Evolutionary conservation across 208 protist genomes (phyloP).

Genomic region (Acanthamoeba sp.): DNA sequence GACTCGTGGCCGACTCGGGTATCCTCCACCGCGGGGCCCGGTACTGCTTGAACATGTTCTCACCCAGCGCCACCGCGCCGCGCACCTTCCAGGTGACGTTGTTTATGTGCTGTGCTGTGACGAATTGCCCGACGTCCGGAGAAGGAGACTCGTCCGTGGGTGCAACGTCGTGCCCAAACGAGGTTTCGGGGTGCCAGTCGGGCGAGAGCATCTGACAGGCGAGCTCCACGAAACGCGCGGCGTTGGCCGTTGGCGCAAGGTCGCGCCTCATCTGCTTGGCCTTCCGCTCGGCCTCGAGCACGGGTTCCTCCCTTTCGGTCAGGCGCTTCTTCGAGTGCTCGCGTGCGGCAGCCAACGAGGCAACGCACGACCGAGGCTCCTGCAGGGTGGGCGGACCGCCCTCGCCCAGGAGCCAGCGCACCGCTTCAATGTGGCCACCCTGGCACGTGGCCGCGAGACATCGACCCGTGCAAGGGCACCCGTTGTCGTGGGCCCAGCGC

Average conservation of each 20-base stretch:
- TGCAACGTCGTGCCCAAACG: not conserved
- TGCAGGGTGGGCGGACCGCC: too few species aligned
- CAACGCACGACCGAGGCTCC: too few species aligned
- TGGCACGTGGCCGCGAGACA: too few species aligned
- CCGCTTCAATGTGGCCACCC: too few species aligned
- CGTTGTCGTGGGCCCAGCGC: slow-evolving; percentile 13
- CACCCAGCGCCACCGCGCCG: not conserved
- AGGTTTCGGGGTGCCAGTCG: not conserved
- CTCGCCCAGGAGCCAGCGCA: too few species aligned
- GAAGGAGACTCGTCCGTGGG: not conserved
- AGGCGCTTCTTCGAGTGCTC: not conserved
- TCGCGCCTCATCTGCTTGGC: not conserved
- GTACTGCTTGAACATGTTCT: not conserved
- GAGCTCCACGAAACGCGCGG: not conserved
- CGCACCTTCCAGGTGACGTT: slow-evolving; percentile 7
- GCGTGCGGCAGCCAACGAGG: too few species aligned
- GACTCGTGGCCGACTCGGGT: not conserved
- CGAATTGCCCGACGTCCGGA: not conserved
- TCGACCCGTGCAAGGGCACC: not conserved
- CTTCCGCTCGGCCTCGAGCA: not conserved
- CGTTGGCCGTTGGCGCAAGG: not conserved
- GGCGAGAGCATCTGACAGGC: too few species aligned
- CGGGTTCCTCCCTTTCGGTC: not conserved
- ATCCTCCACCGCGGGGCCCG: too few species aligned
- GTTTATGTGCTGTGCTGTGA: not conserved